A percentile compares a stretch with the other conserved stretches of the same genome.
These are phyloP conservation scores for Phlebiopsis flavidoalba DNA, from an alignment of 768 basidiomycete genomes.

Conservation along the genomic window DNA sequence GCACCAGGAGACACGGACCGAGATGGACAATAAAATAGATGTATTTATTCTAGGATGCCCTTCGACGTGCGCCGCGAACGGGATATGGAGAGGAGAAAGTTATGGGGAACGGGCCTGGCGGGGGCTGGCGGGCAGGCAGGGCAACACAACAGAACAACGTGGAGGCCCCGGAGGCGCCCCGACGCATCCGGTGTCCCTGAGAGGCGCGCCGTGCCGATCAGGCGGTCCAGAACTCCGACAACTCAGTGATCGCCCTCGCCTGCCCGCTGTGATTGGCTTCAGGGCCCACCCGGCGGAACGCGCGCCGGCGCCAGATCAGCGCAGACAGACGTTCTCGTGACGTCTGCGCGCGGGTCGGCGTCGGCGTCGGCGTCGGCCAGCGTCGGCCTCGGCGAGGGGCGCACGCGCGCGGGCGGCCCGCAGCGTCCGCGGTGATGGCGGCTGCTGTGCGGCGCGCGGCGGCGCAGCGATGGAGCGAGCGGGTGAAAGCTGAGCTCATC, in stretches of 20 bases:
- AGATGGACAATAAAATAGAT: not conserved
- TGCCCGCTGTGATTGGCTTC: not conserved
- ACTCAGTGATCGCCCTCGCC: not conserved
- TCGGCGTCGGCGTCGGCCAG: not conserved
- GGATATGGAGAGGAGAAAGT: not conserved
- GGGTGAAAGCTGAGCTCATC: not conserved
- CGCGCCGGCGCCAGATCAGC: not conserved
- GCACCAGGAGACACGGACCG: not conserved
- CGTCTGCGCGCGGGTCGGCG: not conserved
- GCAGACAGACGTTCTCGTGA: not conserved
- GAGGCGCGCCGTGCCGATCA: not conserved
- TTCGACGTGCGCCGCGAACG: not conserved
- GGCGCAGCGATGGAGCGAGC: not conserved
- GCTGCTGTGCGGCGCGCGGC: not conserved
- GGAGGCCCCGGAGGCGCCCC: not conserved
- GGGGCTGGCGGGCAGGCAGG: too few relatives aligned
- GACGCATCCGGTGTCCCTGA: not conserved
- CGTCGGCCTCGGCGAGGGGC: not conserved
- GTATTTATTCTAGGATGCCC: not conserved
- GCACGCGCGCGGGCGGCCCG: too few relatives aligned
- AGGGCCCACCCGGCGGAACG: not conserved
- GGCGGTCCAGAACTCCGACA: not conserved
- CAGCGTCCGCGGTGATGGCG: not conserved
- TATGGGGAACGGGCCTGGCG: too few relatives aligned
- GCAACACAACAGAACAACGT: not conserved